A percentile compares a stretch with the other conserved stretches of the same genome.
Conservation (phyloP, 305 asterid species). For the Fraxinus sp. region DNA sequence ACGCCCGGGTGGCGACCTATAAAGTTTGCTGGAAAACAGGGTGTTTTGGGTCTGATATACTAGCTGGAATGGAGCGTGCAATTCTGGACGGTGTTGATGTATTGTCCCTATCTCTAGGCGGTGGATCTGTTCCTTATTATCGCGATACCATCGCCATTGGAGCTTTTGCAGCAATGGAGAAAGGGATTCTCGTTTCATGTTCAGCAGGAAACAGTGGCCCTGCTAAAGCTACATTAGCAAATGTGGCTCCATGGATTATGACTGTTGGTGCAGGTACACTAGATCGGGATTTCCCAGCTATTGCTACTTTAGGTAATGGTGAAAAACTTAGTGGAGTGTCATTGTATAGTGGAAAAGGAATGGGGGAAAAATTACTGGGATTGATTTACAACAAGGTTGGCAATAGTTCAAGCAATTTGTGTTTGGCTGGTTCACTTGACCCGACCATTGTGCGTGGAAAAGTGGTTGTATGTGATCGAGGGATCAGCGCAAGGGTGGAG, state of each 20-base stretch:
- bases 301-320: conserved; percentile 52
- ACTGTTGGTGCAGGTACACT: conserved; percentile 86
- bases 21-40: conserved; percentile 72
- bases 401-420: conserved; percentile 40
- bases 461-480: conserved; percentile 58
- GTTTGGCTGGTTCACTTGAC: conserved; percentile 48
- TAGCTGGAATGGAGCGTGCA: conserved; percentile 82
- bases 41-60: conserved; percentile 68
- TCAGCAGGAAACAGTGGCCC: conserved; percentile 93
- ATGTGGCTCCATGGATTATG: conserved; percentile 86
- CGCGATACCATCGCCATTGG: conserved; percentile 80
- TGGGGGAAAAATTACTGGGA: conserved; percentile 38
- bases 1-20: conserved; percentile 71
- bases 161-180: conserved; percentile 75
- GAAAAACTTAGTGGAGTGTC: conserved; percentile 50
- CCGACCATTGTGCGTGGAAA: conserved; percentile 48
- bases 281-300: conserved; percentile 81
- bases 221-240: conserved; percentile 47
- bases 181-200: conserved; percentile 74
- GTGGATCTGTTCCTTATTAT: conserved; percentile 61
- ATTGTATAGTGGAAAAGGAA: conserved; percentile 50
- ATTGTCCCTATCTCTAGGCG: conserved; percentile 76
- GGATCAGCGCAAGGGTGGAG: conserved; percentile 44
- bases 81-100: conserved; percentile 80
- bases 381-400: conserved; percentile 38